Conservation (phyloP, 2,329 filamentous ascomycete genomes). For the Cercospora sp. region DNA sequence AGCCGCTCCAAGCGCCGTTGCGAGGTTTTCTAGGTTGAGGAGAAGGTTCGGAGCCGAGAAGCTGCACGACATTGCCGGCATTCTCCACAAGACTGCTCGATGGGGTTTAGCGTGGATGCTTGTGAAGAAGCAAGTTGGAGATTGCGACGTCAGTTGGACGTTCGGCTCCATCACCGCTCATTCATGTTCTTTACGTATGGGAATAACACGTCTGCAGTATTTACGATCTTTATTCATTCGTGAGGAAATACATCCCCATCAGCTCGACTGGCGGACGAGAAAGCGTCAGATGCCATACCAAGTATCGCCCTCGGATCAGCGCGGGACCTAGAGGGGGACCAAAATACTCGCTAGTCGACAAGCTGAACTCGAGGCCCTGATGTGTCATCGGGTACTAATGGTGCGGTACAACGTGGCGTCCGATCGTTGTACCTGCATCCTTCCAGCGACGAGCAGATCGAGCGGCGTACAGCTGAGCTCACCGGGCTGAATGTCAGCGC, state of each 20-base stretch:
- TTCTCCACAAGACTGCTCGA: background rate
- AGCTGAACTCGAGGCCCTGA: background rate
- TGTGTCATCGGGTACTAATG: background rate
- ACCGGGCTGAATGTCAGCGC: background rate
- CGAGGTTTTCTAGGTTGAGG: background rate
- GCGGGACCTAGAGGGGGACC: background rate
- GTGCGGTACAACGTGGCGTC: background rate
- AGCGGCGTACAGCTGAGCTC: background rate
- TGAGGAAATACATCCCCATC: background rate
- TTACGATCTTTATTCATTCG: background rate
- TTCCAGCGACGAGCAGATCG: background rate
- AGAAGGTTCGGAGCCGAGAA: constrained; percentile 12
- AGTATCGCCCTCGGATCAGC: background rate
- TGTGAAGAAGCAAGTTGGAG: background rate
- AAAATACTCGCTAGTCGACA: background rate
- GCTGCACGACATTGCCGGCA: background rate
- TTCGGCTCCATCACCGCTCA: background rate
- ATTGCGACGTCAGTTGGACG: background rate
- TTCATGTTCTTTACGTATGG: background rate
- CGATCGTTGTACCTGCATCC: background rate
- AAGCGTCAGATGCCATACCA: background rate
- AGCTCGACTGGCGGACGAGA: background rate
- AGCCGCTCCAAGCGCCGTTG: background rate
- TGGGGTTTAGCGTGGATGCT: background rate
- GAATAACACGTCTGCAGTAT: background rate